phyloP scores from a whole-genome alignment of 1,139 yeast species.

The Suhomyces atakaporum region DNA sequence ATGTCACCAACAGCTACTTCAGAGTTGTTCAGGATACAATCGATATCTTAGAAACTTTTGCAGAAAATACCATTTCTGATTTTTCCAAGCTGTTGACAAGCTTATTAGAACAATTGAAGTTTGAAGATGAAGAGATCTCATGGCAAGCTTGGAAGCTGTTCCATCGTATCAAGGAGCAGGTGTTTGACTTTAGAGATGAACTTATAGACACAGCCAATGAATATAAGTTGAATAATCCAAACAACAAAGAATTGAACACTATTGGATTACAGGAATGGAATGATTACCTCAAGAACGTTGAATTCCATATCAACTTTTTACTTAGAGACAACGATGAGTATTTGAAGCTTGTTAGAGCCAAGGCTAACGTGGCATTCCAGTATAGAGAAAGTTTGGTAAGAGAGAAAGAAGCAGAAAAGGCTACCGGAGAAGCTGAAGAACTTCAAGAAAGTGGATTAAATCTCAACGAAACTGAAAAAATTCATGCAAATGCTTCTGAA shows the following conservation, averaged over 20 bases:
- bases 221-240: conserved; percentile 25
- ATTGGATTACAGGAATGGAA: conserved; percentile 52
- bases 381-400: conserved; percentile 52
- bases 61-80: conserved; percentile 64
- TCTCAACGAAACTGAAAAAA: not conserved
- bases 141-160: conserved; percentile 75
- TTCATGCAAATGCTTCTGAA: no score
- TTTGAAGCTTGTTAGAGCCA: conserved; percentile 71
- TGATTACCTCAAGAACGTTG: conserved; percentile 55
- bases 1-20: conserved; percentile 40
- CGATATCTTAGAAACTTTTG: conserved; percentile 70
- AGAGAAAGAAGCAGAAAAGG: conserved; percentile 2
- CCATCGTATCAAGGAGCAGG: conserved; percentile 55
- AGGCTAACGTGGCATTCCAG: conserved; percentile 81
- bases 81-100: conserved; percentile 41
- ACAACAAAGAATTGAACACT: conserved; percentile 15
- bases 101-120: conserved; percentile 32
- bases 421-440: not conserved
- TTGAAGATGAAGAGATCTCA: conserved; percentile 34
- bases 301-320: conserved; percentile 59
- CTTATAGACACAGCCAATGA: conserved; percentile 50
- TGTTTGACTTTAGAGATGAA: conserved; percentile 58
- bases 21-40: conserved; percentile 53
- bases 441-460: not conserved
- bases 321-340: conserved; percentile 72